These are phyloP conservation scores for Seiridium unicorne DNA, from an alignment of 2,329 filamentous ascomycete species.

Conservation along the genomic window DNA sequence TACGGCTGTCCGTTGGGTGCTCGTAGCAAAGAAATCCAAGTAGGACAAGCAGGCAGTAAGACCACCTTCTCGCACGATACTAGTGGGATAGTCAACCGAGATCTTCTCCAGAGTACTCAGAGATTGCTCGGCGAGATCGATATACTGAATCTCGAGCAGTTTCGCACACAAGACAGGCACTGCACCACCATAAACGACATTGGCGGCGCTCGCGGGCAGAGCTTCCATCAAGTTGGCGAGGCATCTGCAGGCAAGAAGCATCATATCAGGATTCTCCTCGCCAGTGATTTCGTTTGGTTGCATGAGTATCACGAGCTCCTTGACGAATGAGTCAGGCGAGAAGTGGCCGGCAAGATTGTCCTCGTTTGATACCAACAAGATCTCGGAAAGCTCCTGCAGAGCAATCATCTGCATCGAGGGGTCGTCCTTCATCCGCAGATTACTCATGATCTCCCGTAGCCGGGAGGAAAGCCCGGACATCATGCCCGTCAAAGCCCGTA, in stretches of 20 bases:
- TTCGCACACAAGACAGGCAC: conserved; percentile 95
- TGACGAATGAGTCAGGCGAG: conserved; percentile 89
- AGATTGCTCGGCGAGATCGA: conserved; percentile 95
- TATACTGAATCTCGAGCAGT: conserved; percentile 92
- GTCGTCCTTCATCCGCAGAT: conserved; percentile 80
- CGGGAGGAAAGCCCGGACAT: conserved; percentile 82
- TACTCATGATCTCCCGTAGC: conserved; percentile 73
- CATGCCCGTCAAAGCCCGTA: conserved; percentile 86
- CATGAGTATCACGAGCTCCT: conserved; percentile 91
- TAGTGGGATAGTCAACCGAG: conserved; percentile 89
- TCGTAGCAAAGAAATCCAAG: conserved; percentile 95
- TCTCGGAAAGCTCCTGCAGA: conserved; percentile 88
- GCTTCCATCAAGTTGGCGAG: conserved; percentile 98
- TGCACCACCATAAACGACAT: conserved; percentile 95
- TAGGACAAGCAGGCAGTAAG: conserved; percentile 94
- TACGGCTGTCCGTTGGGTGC: conserved; percentile 93
- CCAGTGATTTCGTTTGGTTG: conserved; percentile 77
- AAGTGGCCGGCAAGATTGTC: conserved; percentile 96
- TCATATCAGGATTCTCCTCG: conserved; percentile 93
- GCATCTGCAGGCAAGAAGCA: conserved; percentile 93
- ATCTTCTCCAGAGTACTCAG: conserved; percentile 97
- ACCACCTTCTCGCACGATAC: conserved; percentile 93
- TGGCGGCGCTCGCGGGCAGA: conserved; percentile 85
- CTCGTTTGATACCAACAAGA: conserved; percentile 91
- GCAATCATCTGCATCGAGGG: conserved; percentile 87